Evolutionary conservation across 371 early-diverging fungal species (phyloP).

Genomic region (Dinochytrium kinnereticum): DNA sequence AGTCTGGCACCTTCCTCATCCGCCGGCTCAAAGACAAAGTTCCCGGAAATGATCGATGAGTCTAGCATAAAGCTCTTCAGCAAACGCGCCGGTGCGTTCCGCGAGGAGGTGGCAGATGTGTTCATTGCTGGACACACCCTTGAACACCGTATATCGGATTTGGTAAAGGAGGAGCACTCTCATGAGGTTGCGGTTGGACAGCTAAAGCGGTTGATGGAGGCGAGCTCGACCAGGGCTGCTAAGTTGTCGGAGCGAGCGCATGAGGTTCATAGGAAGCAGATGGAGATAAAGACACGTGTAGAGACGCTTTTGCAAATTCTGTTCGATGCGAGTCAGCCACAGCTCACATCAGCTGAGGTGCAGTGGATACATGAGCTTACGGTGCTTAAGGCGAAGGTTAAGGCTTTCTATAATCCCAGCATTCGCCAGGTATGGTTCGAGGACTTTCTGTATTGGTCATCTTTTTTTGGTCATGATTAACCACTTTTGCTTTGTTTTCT

Average conservation of each 20-base stretch:
- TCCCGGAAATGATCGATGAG: background rate
- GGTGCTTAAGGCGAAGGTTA: constrained; percentile 18
- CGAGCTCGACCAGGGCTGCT: background rate
- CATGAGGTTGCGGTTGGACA: background rate
- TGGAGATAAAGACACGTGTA: constrained; percentile 14
- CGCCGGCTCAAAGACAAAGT: background rate
- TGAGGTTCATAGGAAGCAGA: constrained; percentile 3
- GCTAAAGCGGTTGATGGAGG: background rate
- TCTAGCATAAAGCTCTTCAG: background rate
- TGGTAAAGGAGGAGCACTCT: background rate
- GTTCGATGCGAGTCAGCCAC: constrained; percentile 44
- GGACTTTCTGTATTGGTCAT: background rate
- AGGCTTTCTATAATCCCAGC: constrained; percentile 19
- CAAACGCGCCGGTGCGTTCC: background rate
- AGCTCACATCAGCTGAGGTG: constrained; percentile 39
- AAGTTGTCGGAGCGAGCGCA: background rate
- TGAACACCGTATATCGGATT: background rate
- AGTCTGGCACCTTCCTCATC: background rate
- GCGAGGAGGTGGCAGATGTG: background rate
- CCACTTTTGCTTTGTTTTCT: background rate
- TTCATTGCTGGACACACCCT: background rate
- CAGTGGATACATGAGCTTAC: constrained; percentile 40
- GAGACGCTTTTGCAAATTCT: constrained; percentile 42
- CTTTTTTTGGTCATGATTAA: background rate
- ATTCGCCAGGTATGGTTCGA: constrained; percentile 19